phyloP scores from a whole-genome alignment of 805 yeast species.

The Myxozyma udenii region DNA sequence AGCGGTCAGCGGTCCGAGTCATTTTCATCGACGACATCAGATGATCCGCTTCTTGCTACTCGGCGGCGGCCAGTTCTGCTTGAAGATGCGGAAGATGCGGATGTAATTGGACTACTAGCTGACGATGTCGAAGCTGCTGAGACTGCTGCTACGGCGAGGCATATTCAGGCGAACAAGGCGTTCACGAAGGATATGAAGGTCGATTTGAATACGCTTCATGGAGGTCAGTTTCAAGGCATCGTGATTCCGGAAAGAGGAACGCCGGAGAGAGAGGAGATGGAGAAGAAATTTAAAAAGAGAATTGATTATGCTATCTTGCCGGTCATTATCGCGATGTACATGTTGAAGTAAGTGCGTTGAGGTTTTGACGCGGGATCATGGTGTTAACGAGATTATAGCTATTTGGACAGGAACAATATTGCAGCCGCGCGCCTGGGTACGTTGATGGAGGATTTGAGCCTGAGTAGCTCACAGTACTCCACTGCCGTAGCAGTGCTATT shows the following conservation, averaged over 20 bases:
- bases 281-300: constrained; percentile 44
- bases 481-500: constrained; percentile 50
- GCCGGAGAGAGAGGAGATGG: constrained; percentile 47
- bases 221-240: constrained; percentile 28
- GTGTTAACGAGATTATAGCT: constrained; percentile 27
- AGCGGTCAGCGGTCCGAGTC: too few species aligned
- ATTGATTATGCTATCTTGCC: constrained; percentile 52
- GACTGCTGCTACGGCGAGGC: not conserved
- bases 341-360: constrained; percentile 40
- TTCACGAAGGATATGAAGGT: constrained; percentile 5
- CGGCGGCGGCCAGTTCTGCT: too few species aligned
- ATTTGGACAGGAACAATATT: constrained; percentile 49
- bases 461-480: constrained; percentile 44
- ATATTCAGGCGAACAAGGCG: not conserved
- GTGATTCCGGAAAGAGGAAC: constrained; percentile 29
- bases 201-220: constrained; percentile 11
- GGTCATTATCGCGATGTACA: constrained; percentile 50
- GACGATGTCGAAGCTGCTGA: not conserved
- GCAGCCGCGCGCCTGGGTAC: constrained; percentile 49
- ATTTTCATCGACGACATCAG: constrained; percentile 1
- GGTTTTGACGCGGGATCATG: not conserved
- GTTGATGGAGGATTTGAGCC: constrained; percentile 43
- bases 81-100: not conserved
- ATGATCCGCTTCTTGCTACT: not conserved
- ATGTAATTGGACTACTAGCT: not conserved